These are phyloP conservation scores for Termitomyces sp. DNA, from an alignment of 1,284 basidiomycete species.

Conservation along the genomic window DNA sequence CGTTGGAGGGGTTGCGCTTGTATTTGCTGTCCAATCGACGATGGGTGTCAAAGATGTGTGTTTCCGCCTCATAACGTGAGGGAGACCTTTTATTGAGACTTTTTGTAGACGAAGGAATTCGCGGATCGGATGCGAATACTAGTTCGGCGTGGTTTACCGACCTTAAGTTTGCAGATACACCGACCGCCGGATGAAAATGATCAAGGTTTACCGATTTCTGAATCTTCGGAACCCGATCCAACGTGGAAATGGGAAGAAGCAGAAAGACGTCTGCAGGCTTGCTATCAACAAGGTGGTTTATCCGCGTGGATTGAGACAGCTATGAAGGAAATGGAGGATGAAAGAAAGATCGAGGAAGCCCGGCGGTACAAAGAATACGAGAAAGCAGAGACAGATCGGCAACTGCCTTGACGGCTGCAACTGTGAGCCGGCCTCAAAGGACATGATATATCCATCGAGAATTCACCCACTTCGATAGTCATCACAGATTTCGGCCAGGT, in stretches of 20 bases:
- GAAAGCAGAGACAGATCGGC: background rate
- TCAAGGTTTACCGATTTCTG: conserved; percentile 11
- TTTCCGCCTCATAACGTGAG: background rate
- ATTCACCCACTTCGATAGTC: background rate
- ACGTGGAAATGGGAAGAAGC: conserved; percentile 49
- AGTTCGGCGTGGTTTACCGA: conserved; percentile 41
- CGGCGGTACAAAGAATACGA: conserved; percentile 25
- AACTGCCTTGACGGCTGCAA: background rate
- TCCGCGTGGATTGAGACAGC: conserved; percentile 46
- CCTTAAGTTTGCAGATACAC: conserved; percentile 47
- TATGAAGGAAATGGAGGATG: conserved; percentile 48
- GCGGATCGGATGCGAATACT: conserved; percentile 43
- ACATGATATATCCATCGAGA: no score
- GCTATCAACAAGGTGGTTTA: conserved; percentile 54
- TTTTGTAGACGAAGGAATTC: conserved; percentile 49
- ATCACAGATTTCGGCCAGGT: background rate
- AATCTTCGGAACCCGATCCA: conserved; percentile 15
- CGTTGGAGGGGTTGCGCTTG: conserved; percentile 24
- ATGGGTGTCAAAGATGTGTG: conserved; percentile 35
- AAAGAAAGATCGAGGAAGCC: conserved; percentile 40
- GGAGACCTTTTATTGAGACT: background rate
- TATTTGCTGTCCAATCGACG: conserved; percentile 27
- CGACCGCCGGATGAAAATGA: conserved; percentile 34
- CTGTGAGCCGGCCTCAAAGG: background rate
- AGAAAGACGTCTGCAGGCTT: conserved; percentile 42